A percentile compares a stretch with the other conserved stretches of the same genome.
Conservation (phyloP, 1,284 basidiomycete genomes). For the Athelia psychrophila region DNA sequence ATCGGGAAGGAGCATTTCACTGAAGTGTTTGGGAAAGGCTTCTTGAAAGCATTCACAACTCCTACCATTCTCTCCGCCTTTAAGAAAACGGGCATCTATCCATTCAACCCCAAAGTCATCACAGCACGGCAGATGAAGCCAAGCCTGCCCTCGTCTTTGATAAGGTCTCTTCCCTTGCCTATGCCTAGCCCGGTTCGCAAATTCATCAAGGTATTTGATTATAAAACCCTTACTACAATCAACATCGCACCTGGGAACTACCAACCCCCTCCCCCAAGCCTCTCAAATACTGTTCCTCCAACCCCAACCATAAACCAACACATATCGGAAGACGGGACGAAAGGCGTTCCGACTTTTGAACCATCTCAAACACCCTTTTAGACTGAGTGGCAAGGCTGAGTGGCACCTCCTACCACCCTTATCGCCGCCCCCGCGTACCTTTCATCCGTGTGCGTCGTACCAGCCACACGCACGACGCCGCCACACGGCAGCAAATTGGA, state of each 20-base stretch:
- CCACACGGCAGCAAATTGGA: no score
- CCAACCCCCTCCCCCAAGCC: conserved; percentile 1
- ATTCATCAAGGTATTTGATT: conserved; percentile 15
- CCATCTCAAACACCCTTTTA: no score
- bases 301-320: no score
- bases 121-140: conserved; percentile 21
- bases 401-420: no score
- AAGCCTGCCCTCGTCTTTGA: conserved; percentile 16
- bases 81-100: conserved; percentile 25
- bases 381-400: no score
- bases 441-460: no score
- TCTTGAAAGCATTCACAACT: conserved; percentile 16
- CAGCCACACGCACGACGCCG: no score
- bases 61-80: conserved; percentile 24
- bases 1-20: conserved; percentile 25
- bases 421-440: no score
- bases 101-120: conserved; percentile 24
- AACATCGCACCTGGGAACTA: conserved; percentile 6
- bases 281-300: no score
- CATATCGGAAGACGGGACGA: no score
- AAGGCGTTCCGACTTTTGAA: no score
- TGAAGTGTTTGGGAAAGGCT: conserved; percentile 20
- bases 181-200: conserved; percentile 19
- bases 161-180: conserved; percentile 19
- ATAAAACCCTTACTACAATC: conserved; percentile 10